phyloP scores from a whole-genome alignment of 2,329 filamentous ascomycete species.

The Nemania sp. region DNA sequence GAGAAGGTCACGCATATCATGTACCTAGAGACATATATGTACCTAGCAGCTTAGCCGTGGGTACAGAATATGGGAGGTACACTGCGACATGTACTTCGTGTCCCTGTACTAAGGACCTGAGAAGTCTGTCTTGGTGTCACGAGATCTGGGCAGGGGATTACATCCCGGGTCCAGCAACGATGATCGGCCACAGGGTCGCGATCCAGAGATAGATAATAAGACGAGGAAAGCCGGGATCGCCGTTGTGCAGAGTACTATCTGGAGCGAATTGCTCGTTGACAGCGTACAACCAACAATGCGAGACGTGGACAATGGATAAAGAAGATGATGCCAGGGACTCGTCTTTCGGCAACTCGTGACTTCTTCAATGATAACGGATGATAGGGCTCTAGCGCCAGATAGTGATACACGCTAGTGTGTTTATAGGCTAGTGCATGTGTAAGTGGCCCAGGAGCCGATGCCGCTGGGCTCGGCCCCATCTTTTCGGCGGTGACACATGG shows the following conservation, averaged over 20 bases:
- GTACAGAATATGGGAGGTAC: too few relatives aligned
- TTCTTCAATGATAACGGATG: constrained; percentile 37
- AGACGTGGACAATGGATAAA: constrained; percentile 33
- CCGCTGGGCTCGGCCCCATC: constrained; percentile 26
- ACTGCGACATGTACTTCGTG: neutral
- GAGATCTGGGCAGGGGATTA: constrained; percentile 20
- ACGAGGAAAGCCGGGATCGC: constrained; percentile 4
- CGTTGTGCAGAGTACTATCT: constrained; percentile 10
- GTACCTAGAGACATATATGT: too few relatives aligned
- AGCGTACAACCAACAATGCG: constrained; percentile 24
- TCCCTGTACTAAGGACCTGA: neutral
- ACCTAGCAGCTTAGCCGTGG: neutral
- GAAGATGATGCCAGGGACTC: constrained; percentile 18
- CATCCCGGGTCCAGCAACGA: constrained; percentile 13
- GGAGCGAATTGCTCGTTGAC: neutral
- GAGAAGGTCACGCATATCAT: constrained; percentile 30
- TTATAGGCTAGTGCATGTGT: neutral
- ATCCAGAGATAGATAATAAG: constrained; percentile 1
- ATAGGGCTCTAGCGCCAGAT: constrained; percentile 30
- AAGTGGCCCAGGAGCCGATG: constrained; percentile 33
- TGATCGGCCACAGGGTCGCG: constrained; percentile 20
- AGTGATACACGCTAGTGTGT: constrained; percentile 10
- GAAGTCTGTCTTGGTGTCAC: constrained; percentile 11
- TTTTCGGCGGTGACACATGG: neutral
- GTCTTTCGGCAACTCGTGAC: constrained; percentile 34